Base-by-base conservation (phyloP, 345 rosid species). In the Garcia nutans region DNA sequence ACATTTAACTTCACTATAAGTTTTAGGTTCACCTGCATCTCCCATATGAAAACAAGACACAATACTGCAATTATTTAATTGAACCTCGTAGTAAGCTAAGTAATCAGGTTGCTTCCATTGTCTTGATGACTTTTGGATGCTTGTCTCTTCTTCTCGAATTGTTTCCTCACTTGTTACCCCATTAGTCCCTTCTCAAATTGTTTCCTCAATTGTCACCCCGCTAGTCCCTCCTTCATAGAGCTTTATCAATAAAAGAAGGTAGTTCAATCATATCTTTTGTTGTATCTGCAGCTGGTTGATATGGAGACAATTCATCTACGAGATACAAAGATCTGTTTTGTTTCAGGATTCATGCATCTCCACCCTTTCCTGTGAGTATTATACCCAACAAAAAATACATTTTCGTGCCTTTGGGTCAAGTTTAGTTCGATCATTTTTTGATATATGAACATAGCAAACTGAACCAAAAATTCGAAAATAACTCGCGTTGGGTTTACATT, bases 21-120 rank as follows among this genome's bases (percentile, higher is more conserved):
- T 2, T 45, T 45, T 11, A 3, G 11, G 50, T 8, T 17, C 61
- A 57, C 20, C 1, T n/a, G 24, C 3, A 57, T 57, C 23, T n/a
- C 24, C 61, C 10, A 7, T 57, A 0, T 13, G 24, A 75, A 3
- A 26, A 58, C 28, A 24, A 24, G 28, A 57, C 73, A 67, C 42
- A 55, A 65, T 22, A 3, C 26, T 8, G 4, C 5, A 70, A 22
- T 37, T 63, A 63, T 70, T 62, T 2, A 61, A 6, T 1, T 70
- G n/a, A 1, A 62, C 70, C 19, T 77, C 28, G 62, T 52, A 70
- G n/a, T 76, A 63, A 9, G 71, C 22, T 2, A 76, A 23, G 1
- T 76, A 50, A 2, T 33, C 24, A 28, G 50, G 70, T 10, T 70
- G 68, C 5, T 65, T 76, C 47, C 5, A 59, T 23, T 67, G 37